Conservation (phyloP, 805 yeast species). For the Wickerhamomyces queroliae region DNA sequence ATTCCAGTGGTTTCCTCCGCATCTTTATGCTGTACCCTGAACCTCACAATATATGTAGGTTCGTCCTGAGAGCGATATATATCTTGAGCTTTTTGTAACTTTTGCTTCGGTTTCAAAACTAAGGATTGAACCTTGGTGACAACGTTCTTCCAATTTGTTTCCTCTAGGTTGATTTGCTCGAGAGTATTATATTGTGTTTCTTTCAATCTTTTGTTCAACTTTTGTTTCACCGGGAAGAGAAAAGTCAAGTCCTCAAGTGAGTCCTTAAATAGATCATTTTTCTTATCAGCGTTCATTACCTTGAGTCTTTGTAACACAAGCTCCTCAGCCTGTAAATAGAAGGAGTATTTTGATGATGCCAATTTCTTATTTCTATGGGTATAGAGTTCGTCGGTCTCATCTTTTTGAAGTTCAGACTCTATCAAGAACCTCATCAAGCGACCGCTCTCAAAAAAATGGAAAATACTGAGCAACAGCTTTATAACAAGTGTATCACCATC, state of each 20-base stretch:
- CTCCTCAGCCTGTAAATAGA: slow-evolving; percentile 9
- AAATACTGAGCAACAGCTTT: slow-evolving; percentile 43
- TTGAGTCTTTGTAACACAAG: slow-evolving; percentile 4
- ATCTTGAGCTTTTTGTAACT: not conserved
- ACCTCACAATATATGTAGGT: not conserved
- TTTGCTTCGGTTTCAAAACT: not conserved
- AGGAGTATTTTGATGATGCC: slow-evolving; percentile 4
- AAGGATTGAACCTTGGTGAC: not conserved
- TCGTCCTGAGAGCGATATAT: not conserved
- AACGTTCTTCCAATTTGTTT: not conserved
- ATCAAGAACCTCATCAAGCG: slow-evolving; percentile 49
- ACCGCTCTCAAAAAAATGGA: slow-evolving; percentile 39
- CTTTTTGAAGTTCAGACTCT: slow-evolving; percentile 51
- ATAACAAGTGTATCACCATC: slow-evolving; percentile 60
- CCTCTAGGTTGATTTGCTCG: not conserved
- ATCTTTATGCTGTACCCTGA: too few relatives aligned
- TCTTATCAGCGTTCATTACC: not conserved
- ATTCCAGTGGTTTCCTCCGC: too few relatives aligned
- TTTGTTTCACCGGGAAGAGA: too few relatives aligned
- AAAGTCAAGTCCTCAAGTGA: not conserved
- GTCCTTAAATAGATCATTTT: not conserved
- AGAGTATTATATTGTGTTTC: too few relatives aligned
- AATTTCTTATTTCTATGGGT: slow-evolving; percentile 18
- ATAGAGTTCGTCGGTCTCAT: slow-evolving; percentile 34
- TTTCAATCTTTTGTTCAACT: too few relatives aligned